Percentiles rank a stretch among this genome's conserved stretches.
Evolutionary conservation across 2,329 filamentous ascomycete genomes (phyloP).

Genomic region (Decorospora gaudefroyi): DNA sequence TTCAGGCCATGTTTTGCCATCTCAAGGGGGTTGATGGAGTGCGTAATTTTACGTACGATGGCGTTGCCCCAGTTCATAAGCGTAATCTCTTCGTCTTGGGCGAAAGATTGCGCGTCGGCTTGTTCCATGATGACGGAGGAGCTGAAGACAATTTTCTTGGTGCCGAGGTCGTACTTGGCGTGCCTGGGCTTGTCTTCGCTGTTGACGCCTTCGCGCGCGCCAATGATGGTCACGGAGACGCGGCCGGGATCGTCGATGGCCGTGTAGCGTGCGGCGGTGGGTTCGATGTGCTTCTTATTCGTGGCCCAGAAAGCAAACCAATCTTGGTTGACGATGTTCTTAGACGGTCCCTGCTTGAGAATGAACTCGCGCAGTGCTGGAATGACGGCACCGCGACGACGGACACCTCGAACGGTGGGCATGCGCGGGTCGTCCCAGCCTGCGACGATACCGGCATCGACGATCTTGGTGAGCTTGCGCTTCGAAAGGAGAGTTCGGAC

Average conservation of each 20-base stretch:
- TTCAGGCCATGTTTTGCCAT: slow-evolving; percentile 51
- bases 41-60: slow-evolving; percentile 68
- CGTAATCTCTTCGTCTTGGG: slow-evolving; percentile 86
- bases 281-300: slow-evolving; percentile 60
- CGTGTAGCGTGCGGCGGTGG: slow-evolving; percentile 54
- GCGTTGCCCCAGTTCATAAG: slow-evolving; percentile 97
- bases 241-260: slow-evolving; percentile 69
- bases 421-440: slow-evolving; percentile 88
- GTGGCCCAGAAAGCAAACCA: slow-evolving; percentile 68
- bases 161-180: slow-evolving; percentile 85
- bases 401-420: slow-evolving; percentile 80
- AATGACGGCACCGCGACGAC: slow-evolving; percentile 77
- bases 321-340: slow-evolving; percentile 83
- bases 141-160: slow-evolving; percentile 82
- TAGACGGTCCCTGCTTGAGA: slow-evolving; percentile 79
- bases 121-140: slow-evolving; percentile 80
- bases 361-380: slow-evolving; percentile 81
- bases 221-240: slow-evolving; percentile 71
- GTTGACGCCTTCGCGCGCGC: slow-evolving; percentile 59
- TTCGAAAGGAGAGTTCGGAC: slow-evolving; percentile 81
- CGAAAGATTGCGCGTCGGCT: slow-evolving; percentile 80
- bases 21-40: slow-evolving; percentile 56
- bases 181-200: slow-evolving; percentile 82
- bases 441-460: slow-evolving; percentile 74
- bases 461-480: slow-evolving; percentile 82